A percentile compares a stretch with the other conserved stretches of the same genome.
Evolutionary conservation across 257 asterid species (phyloP).

Genomic region (Jacaranda mimosifolia): DNA sequence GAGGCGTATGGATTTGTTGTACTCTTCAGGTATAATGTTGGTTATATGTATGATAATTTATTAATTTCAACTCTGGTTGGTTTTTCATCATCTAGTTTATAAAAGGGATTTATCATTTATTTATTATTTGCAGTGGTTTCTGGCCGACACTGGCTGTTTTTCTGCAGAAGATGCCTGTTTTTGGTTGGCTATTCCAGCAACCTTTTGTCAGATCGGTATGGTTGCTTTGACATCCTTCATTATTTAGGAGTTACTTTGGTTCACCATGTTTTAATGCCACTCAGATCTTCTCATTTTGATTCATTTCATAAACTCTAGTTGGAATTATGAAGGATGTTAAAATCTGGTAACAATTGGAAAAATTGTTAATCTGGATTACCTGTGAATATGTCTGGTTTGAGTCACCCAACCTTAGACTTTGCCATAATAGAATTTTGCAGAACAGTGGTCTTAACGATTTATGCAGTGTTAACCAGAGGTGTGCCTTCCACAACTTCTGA

Average conservation of each 20-base stretch:
- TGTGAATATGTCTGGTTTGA: constrained; percentile 15
- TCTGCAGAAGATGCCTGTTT: constrained; percentile 87
- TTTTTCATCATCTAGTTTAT: constrained; percentile 26
- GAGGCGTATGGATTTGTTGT: constrained; percentile 95
- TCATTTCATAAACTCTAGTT: not conserved
- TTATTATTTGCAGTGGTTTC: constrained; percentile 82
- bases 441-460: not conserved
- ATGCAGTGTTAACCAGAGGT: too few species aligned
- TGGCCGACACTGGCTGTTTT: constrained; percentile 97
- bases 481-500: too few species aligned
- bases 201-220: constrained; percentile 93
- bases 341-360: constrained; percentile 1
- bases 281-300: constrained; percentile 8
- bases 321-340: constrained; percentile 24
- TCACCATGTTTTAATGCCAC: not conserved
- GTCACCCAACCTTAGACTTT: constrained; percentile 10
- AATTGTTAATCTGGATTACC: not conserved
- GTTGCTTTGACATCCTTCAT: constrained; percentile 31
- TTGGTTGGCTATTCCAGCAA: constrained; percentile 95
- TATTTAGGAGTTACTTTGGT: constrained; percentile 5
- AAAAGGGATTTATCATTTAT: constrained; percentile 27
- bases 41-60: not conserved
- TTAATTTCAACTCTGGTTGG: not conserved
- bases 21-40: constrained; percentile 77
- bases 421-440: not conserved